Base-by-base conservation (phyloP, 192 early-diverging fungal genomes). In the Entomortierella chlamydospora region DNA sequence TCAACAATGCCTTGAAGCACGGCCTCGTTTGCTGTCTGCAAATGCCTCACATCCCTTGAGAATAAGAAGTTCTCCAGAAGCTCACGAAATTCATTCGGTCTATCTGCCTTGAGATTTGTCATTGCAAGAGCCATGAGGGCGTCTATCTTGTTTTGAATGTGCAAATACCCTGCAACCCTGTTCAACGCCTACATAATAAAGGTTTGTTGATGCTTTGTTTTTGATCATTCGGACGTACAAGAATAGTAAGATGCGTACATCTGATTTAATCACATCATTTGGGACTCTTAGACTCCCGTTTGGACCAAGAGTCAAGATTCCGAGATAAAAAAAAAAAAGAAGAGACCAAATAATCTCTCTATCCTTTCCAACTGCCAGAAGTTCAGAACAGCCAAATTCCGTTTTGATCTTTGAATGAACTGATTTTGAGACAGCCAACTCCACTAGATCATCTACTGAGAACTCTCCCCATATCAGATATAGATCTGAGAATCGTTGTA, bases 401-500 rank as follows among this genome's bases (percentile, higher is more conserved):
- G 64, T 50, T 20, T 28, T 60, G 64, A 72, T 66, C 41, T 68
- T 73, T 51, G 65, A 66, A 31, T 65, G 25, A 26, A 81, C 58
- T 18, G 62, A 66, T 41, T 61, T 57, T 55, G 63, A 61, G 61
- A 73, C 61, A 63, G 73, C 68, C 70, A 73, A 59, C 31, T 73
- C 54, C 30, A 64, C 57, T 26, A 81, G 71, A 73, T 81, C 80
- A 25, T 73, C 62, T 57, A 73, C 80, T 25, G 80, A 81, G 49
- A 81, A 81, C 70, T 73, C 70, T 63, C 65, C n/a, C 71, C 49
- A 72, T 57, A 55, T 81, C 80, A 50, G 80, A 52, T 61, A 82
- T 82, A 51, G 80, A 82, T 30, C 68, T 82, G 33, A 82, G 60
- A 39, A 82, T 69, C 64, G 42, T 49, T 29, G 54, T 73, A 37